Evolutionary conservation across 1,284 basidiomycete genomes (phyloP).

Genomic region (Rhodotorula sp.): DNA sequence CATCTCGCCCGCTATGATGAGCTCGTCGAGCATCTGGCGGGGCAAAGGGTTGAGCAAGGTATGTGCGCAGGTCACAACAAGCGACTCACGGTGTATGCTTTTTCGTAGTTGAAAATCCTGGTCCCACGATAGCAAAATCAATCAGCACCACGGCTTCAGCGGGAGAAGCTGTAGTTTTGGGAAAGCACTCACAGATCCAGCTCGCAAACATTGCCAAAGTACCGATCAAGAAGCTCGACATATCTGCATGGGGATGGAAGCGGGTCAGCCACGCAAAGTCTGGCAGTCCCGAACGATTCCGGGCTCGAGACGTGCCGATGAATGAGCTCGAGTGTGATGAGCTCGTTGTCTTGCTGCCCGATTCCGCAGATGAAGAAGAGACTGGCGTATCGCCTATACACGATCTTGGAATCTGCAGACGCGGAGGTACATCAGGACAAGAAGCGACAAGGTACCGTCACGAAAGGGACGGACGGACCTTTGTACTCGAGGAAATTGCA

Average conservation of each 20-base stretch:
- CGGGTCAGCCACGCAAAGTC: not conserved
- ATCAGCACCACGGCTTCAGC: not conserved
- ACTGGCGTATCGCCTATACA: slow-evolving; percentile 95
- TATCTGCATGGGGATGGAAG: slow-evolving; percentile 54
- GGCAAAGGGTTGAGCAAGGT: not conserved
- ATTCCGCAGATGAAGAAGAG: slow-evolving; percentile 98
- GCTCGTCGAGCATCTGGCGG: slow-evolving; percentile 84
- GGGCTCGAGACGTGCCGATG: slow-evolving; percentile 60
- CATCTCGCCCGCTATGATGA: slow-evolving; percentile 95
- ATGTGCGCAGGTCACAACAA: too few relatives aligned
- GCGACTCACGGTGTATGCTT: slow-evolving; percentile 77
- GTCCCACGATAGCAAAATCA: not conserved
- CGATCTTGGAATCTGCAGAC: slow-evolving; percentile 64
- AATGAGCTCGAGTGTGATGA: slow-evolving; percentile 92
- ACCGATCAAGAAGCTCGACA: slow-evolving; percentile 96
- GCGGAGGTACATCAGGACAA: too few relatives aligned
- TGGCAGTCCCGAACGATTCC: not conserved
- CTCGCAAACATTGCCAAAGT: slow-evolving; percentile 99
- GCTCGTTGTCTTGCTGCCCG: slow-evolving; percentile 79
- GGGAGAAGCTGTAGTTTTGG: too few relatives aligned
- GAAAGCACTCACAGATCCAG: slow-evolving; percentile 70
- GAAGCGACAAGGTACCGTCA: too few relatives aligned
- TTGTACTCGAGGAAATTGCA: slow-evolving; percentile 99
- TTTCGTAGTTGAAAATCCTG: slow-evolving; percentile 98
- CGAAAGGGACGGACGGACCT: slow-evolving; percentile 57